Percentiles rank a stretch among this genome's conserved stretches.
These are phyloP conservation scores for Raddia guianensis DNA, from an alignment of 176 grass and related monocot genomes.

Conservation along the genomic window DNA sequence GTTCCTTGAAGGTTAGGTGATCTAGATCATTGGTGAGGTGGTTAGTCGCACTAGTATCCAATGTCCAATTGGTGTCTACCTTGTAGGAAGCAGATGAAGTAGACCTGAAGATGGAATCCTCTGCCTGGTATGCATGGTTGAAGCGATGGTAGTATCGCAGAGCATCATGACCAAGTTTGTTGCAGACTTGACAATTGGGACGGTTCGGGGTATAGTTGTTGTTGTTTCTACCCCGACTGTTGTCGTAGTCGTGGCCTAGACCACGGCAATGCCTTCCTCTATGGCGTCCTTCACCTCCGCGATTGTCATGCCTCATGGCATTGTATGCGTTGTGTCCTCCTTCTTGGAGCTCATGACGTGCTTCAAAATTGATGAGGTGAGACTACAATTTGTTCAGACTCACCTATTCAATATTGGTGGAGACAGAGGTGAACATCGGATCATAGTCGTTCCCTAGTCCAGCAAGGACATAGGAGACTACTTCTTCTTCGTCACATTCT, in stretches of 20 bases:
- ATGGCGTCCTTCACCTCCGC: no score
- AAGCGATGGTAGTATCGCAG: not conserved
- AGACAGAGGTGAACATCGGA: no score
- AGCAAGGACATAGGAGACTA: no score
- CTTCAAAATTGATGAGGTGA: no score
- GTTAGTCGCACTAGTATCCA: not conserved
- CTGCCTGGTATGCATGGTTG: not conserved
- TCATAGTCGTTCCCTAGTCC: no score
- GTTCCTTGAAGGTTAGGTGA: not conserved
- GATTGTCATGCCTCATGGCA: no score
- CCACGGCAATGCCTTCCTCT: not conserved
- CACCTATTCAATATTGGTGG: no score
- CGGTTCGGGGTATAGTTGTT: no score
- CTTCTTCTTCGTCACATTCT: no score
- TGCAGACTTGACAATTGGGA: not conserved
- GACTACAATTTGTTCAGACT: no score
- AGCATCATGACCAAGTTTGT: not conserved
- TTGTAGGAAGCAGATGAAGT: not conserved
- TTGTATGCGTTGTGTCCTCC: no score
- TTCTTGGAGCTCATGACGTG: no score
- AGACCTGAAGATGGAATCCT: fast-evolving
- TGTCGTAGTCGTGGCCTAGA: not conserved
- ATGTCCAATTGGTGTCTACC: not conserved
- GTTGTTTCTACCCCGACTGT: not conserved
- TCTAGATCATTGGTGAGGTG: not conserved